Percentiles rank a stretch among this genome's conserved stretches.
These are phyloP conservation scores for Cystobasidiopsis lactophilus DNA, from an alignment of 768 basidiomycete species.

Conservation along the genomic window DNA sequence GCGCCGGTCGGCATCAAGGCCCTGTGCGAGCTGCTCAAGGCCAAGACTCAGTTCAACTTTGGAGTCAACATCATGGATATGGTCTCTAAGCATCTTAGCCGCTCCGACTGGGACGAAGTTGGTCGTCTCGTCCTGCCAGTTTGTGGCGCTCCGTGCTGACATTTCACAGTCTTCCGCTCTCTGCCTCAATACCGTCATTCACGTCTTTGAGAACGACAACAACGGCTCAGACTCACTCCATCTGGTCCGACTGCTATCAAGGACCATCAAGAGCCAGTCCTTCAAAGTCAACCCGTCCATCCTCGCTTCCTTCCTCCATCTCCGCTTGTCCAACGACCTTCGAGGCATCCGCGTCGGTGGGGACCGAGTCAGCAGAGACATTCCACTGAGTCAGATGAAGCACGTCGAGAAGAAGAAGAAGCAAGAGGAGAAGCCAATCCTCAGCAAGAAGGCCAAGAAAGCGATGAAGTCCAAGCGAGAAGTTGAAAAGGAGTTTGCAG, in stretches of 20 bases:
- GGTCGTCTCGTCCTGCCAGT: slow-evolving; percentile 19
- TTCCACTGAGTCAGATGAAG: slow-evolving; percentile 19
- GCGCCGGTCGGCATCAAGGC: slow-evolving; percentile 49
- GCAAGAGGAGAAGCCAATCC: slow-evolving; percentile 41
- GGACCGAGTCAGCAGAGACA: slow-evolving; percentile 26
- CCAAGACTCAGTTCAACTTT: slow-evolving; percentile 92
- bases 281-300: slow-evolving; percentile 80
- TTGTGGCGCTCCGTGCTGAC: background rate
- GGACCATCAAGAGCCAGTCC: slow-evolving; percentile 83
- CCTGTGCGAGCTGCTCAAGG: slow-evolving; percentile 63
- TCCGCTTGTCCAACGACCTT: slow-evolving; percentile 72
- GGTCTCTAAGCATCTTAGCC: slow-evolving; percentile 58
- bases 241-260: slow-evolving; percentile 66
- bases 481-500: slow-evolving; percentile 74
- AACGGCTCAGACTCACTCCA: slow-evolving; percentile 67
- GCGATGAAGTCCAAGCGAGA: slow-evolving; percentile 65
- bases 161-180: slow-evolving; percentile 49
- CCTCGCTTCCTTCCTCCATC: slow-evolving; percentile 55
- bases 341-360: slow-evolving; percentile 48
- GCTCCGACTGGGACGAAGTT: slow-evolving; percentile 73
- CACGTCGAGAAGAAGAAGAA: slow-evolving; percentile 37
- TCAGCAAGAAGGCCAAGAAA: slow-evolving; percentile 83
- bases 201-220: slow-evolving; percentile 59
- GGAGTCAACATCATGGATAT: slow-evolving; percentile 74
- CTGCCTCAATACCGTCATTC: slow-evolving; percentile 58